Evolutionary conservation across 2,329 filamentous ascomycete species (phyloP).

Genomic region (Exophiala sp.): DNA sequence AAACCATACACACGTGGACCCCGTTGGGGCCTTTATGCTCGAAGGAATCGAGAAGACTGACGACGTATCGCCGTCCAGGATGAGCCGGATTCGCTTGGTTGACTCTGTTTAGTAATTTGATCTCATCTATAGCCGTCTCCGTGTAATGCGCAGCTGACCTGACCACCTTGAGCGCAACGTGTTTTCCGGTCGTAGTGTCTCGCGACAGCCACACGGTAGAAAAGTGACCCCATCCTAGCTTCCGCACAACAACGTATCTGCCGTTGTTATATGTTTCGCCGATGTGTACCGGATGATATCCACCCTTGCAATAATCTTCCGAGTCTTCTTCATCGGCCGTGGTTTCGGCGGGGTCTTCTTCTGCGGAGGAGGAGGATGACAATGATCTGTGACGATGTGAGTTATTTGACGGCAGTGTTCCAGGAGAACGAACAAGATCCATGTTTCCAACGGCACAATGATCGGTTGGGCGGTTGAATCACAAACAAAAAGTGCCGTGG

Average conservation of each 20-base stretch:
- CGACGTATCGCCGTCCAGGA: conserved; percentile 88
- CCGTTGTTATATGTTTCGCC: conserved; percentile 97
- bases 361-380: conserved; percentile 68
- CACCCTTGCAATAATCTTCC: conserved; percentile 98
- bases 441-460: conserved; percentile 28
- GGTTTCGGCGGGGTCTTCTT: conserved; percentile 73
- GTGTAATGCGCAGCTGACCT: conserved; percentile 97
- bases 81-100: conserved; percentile 92
- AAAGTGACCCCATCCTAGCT: conserved; percentile 97
- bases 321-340: conserved; percentile 98
- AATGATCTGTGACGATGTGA: conserved; percentile 65
- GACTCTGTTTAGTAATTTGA: conserved; percentile 95
- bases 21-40: conserved; percentile 97
- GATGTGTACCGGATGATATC: conserved; percentile 90
- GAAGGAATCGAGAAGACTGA: conserved; percentile 92
- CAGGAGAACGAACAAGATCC: conserved; percentile 39
- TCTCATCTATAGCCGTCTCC: conserved; percentile 97
- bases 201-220: conserved; percentile 86
- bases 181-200: conserved; percentile 83
- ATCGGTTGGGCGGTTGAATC: conserved; percentile 20
- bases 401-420: conserved; percentile 42
- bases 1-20: conserved; percentile 97
- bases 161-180: conserved; percentile 96
- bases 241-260: conserved; percentile 91
- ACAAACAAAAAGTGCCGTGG: conserved; percentile 6